phyloP scores from a whole-genome alignment of 2,329 filamentous ascomycete genomes.

The Pseudogymnoascus sp. region DNA sequence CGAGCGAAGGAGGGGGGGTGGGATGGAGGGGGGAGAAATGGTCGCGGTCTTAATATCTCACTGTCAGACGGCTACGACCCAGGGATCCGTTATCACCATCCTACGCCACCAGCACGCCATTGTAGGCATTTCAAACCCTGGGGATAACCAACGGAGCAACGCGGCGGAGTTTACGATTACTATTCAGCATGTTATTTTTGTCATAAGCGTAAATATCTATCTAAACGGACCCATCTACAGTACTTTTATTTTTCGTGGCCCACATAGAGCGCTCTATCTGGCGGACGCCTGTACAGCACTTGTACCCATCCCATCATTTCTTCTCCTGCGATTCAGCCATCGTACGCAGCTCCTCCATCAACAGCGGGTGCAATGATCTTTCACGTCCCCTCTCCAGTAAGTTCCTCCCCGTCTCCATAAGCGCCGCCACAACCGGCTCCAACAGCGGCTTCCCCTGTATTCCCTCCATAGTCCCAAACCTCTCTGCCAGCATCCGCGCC shows the following conservation, averaged over 20 bases:
- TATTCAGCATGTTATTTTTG: not conserved
- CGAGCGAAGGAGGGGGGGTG: not conserved
- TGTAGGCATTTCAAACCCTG: not conserved
- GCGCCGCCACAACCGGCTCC: not conserved
- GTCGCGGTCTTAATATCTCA: not conserved
- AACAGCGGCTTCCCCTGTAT: not conserved
- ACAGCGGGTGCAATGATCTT: not conserved
- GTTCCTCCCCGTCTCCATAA: not conserved
- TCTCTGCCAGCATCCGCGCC: conserved; percentile 13
- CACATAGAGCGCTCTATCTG: not conserved
- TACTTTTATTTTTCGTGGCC: conserved; percentile 3
- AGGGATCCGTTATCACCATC: not conserved
- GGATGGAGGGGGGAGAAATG: not conserved
- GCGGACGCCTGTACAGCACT: not conserved
- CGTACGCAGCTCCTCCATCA: not conserved
- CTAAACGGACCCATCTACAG: not conserved
- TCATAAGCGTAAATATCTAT: not conserved
- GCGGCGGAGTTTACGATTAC: not conserved
- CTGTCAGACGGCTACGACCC: not conserved
- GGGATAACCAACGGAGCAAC: not conserved
- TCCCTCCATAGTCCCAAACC: not conserved
- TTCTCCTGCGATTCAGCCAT: not conserved
- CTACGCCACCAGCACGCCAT: not conserved
- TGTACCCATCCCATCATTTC: not conserved
- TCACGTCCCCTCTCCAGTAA: not conserved